phyloP scores from a whole-genome alignment of 345 rosid species.

The Sisymbrium altissimum region DNA sequence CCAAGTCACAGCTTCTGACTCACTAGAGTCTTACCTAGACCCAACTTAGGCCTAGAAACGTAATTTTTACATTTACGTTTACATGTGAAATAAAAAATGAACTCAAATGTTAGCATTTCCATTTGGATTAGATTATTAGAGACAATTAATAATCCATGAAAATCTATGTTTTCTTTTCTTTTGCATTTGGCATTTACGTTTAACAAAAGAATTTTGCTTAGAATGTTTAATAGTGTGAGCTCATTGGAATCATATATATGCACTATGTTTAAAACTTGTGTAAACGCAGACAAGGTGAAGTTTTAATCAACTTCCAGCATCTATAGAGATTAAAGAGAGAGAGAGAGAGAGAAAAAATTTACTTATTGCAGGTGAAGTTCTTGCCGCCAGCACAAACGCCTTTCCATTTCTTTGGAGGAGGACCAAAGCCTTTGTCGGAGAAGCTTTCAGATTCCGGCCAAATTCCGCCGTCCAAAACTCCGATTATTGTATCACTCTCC shows the following conservation, averaged over 20 bases:
- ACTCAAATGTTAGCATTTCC: not conserved
- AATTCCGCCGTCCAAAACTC: conserved; percentile 43
- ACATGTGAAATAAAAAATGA: not conserved
- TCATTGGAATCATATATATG: not conserved
- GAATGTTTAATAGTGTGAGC: not conserved
- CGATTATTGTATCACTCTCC: conserved; percentile 42
- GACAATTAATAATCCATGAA: not conserved
- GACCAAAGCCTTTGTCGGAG: conserved; percentile 47
- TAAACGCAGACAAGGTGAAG: not conserved
- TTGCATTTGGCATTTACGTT: not conserved
- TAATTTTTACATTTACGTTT: not conserved
- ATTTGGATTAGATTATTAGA: not conserved
- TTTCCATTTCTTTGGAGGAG: conserved; percentile 50
- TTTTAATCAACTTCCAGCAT: not conserved
- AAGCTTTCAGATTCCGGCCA: conserved; percentile 53
- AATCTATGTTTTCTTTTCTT: not conserved
- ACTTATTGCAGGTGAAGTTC: conserved; percentile 60
- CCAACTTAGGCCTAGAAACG: not conserved
- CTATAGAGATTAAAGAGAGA: not conserved
- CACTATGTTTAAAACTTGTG: not conserved
- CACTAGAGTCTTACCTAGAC: not conserved
- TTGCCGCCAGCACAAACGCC: conserved; percentile 38
- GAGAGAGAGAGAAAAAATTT: not conserved
- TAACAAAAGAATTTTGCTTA: not conserved
- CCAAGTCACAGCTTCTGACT: not conserved